phyloP scores from a whole-genome alignment of 2,329 filamentous ascomycete genomes.

The Colletotrichum graminicola region DNA sequence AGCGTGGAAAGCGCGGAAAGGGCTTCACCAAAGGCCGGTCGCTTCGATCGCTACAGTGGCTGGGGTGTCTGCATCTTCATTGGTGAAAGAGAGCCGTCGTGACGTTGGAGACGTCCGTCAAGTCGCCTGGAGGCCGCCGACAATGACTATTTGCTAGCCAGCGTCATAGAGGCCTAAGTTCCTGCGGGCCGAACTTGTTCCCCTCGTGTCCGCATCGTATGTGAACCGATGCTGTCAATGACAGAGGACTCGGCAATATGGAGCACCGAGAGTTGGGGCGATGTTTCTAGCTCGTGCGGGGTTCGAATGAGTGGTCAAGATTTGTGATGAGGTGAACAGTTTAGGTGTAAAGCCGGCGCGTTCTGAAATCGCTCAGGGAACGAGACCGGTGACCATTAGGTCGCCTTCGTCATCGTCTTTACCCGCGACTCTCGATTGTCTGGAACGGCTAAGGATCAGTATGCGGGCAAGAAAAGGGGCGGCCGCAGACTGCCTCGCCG shows the following conservation, averaged over 20 bases:
- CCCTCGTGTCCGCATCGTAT: slow-evolving; percentile 55
- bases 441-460: slow-evolving; percentile 28
- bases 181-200: slow-evolving; percentile 45
- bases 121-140: slow-evolving; percentile 66
- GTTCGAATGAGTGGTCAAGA: slow-evolving; percentile 48
- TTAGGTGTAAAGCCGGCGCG: slow-evolving; percentile 37
- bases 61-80: slow-evolving; percentile 44
- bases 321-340: slow-evolving; percentile 40
- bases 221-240: slow-evolving; percentile 57
- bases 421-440: slow-evolving; percentile 43
- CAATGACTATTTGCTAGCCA: slow-evolving; percentile 63
- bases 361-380: slow-evolving; percentile 43
- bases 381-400: slow-evolving; percentile 36
- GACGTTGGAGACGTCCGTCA: slow-evolving; percentile 66
- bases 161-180: slow-evolving; percentile 22
- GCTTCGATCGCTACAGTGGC: slow-evolving; percentile 33
- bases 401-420: slow-evolving; percentile 41
- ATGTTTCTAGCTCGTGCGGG: slow-evolving; percentile 41
- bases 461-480: slow-evolving; percentile 69
- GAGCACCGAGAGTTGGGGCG: slow-evolving; percentile 29
- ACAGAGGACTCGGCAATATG: slow-evolving; percentile 63
- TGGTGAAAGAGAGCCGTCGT: slow-evolving; percentile 61
- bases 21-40: slow-evolving; percentile 48
- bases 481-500: background rate
- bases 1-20: slow-evolving; percentile 45